phyloP scores from a whole-genome alignment of 192 early-diverging fungal genomes.

The Gigaspora rosea region DNA sequence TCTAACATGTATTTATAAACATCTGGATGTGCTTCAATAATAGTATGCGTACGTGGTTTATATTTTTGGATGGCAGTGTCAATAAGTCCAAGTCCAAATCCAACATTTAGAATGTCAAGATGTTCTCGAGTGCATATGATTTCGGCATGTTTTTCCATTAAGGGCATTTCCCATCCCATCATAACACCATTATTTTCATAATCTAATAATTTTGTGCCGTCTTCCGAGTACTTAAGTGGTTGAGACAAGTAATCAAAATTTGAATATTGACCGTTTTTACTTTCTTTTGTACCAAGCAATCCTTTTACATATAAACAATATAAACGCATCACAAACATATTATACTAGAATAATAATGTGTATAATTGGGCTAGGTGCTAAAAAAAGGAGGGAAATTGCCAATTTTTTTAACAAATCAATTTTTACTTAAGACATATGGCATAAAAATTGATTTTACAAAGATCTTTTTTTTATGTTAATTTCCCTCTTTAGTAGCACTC shows the following conservation, averaged over 20 bases:
- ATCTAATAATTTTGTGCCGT: conserved; percentile 81
- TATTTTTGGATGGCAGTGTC: conserved; percentile 80
- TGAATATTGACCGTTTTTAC: conserved; percentile 48
- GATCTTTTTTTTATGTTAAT: neutral
- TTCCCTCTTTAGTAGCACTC: neutral
- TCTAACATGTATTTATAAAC: conserved; percentile 86
- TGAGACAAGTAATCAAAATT: conserved; percentile 80
- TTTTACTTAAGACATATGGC: no score
- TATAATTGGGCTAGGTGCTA: no score
- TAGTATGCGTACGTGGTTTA: conserved; percentile 74
- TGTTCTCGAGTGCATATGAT: conserved; percentile 67
- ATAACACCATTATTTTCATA: conserved; percentile 89
- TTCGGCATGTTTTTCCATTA: conserved; percentile 88
- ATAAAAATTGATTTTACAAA: neutral
- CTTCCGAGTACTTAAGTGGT: conserved; percentile 73
- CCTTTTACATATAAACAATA: neutral
- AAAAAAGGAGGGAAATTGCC: no score
- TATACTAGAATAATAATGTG: no score
- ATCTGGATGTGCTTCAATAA: conserved; percentile 97
- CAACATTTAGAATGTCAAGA: conserved; percentile 69
- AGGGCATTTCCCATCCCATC: conserved; percentile 97
- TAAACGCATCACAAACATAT: no score
- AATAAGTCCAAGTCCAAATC: conserved; percentile 92
- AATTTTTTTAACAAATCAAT: no score
- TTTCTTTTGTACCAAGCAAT: conserved; percentile 17